phyloP scores from a whole-genome alignment of 2,329 filamentous ascomycete genomes.

The Penicillium sp. region DNA sequence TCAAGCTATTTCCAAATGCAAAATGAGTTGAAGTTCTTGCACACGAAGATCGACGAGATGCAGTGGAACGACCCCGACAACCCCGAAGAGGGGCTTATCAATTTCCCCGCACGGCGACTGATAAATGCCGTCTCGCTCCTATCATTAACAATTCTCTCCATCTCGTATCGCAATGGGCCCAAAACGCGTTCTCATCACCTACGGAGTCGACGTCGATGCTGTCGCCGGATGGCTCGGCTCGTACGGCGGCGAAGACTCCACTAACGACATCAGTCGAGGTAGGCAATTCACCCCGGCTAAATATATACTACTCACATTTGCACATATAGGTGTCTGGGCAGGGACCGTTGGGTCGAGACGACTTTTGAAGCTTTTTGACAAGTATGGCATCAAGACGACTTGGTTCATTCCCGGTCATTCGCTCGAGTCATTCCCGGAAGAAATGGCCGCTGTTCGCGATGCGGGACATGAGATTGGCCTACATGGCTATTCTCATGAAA shows the following conservation, averaged over 20 bases:
- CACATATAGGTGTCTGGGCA: constrained; percentile 54
- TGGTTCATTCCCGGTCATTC: constrained; percentile 62
- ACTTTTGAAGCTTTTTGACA: constrained; percentile 63
- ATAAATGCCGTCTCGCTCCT: constrained; percentile 3
- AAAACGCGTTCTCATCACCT: constrained; percentile 26
- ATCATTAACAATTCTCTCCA: too few relatives aligned
- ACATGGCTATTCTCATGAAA: constrained; percentile 70
- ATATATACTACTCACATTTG: too few relatives aligned
- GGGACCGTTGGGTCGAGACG: constrained; percentile 61
- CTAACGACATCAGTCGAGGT: constrained; percentile 31
- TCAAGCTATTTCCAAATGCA: too few relatives aligned
- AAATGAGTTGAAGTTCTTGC: not conserved
- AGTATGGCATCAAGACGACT: constrained; percentile 64
- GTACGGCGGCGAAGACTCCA: constrained; percentile 31
- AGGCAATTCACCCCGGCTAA: too few relatives aligned
- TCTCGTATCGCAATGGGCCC: constrained; percentile 13
- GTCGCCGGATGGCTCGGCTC: constrained; percentile 32
- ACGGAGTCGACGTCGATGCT: constrained; percentile 33
- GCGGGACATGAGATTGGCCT: constrained; percentile 61
- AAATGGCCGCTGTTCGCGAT: constrained; percentile 57
- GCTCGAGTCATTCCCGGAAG: constrained; percentile 60
- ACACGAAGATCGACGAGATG: not conserved
- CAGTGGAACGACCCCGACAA: constrained; percentile 6
- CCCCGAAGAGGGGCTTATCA: constrained; percentile 6
- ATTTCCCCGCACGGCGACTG: constrained; percentile 14